A percentile compares a stretch with the other conserved stretches of the same genome.
These are phyloP conservation scores for Dillenia turbinata DNA, from an alignment of 164 flowering plant species.

Conservation along the genomic window DNA sequence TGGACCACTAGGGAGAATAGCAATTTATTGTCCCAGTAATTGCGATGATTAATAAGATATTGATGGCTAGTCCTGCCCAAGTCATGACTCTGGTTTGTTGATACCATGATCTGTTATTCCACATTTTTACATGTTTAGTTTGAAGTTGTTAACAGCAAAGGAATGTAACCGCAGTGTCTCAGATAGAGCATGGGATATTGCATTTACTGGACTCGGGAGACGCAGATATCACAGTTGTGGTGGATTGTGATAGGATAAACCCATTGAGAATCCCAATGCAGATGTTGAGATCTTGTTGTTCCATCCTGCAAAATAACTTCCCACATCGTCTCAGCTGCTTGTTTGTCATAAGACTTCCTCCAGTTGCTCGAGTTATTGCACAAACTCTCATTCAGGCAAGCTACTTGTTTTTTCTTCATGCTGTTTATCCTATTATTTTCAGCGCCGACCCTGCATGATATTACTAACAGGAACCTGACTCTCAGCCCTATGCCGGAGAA, in stretches of 20 bases:
- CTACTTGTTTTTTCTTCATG: neutral
- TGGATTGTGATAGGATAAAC: slow-evolving; percentile 87
- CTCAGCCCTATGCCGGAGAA: too few relatives aligned
- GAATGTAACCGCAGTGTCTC: slow-evolving; percentile 59
- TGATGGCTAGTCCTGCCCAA: too few relatives aligned
- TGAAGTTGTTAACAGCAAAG: neutral
- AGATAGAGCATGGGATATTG: slow-evolving; percentile 71
- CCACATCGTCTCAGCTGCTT: slow-evolving; percentile 76
- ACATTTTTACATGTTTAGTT: neutral
- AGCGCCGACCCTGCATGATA: too few relatives aligned
- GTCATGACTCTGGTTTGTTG: neutral
- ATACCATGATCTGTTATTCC: neutral
- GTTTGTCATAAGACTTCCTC: slow-evolving; percentile 72
- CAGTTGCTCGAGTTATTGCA: slow-evolving; percentile 72
- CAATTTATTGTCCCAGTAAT: too few relatives aligned
- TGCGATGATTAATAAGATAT: too few relatives aligned
- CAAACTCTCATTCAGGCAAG: slow-evolving; percentile 82
- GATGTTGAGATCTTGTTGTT: slow-evolving; percentile 64
- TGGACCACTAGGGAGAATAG: too few relatives aligned
- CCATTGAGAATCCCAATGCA: slow-evolving; percentile 81
- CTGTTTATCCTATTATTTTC: too few relatives aligned
- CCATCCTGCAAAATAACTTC: slow-evolving; percentile 78
- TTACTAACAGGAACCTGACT: too few relatives aligned
- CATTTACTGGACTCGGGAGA: slow-evolving; percentile 45
- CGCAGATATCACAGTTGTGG: slow-evolving; percentile 68